Evolutionary conservation across 148 eudicot species (phyloP), one percentile per base, ranked within the genome.

Genomic region (Rhododendron ferrugineum): DNA sequence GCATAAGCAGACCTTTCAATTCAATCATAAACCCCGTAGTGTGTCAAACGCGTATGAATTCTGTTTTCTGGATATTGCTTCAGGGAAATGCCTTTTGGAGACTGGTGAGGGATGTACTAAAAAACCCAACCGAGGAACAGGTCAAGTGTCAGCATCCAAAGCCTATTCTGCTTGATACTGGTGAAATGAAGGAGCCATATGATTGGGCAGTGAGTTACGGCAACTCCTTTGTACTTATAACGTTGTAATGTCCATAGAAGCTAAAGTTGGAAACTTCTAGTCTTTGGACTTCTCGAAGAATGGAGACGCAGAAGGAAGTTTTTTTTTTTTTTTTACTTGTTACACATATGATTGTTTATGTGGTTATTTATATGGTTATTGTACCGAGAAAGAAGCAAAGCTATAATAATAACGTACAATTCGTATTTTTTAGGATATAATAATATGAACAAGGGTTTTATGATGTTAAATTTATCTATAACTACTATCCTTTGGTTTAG

Each of bases 71-170:
- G 68, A 68, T 70, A 42, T 72, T 56, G 37, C 78, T 64, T 87
- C 89, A 97, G 99, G 99, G 99, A 54, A 97, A 97, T 89, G 89
- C 93, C 47, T 97, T 97, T 84, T 97, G 99, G 99, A 94, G 82
- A 87, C 80, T 92, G 85, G 95, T 97, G 78, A 91, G 99, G 44
- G 75, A 92, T 84, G 81, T 92, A 81, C 88, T 96, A 54, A 96
- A 91, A 89, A 85, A 87, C 50, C 98, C 98, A 14, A 81, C 78
- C 20, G 85, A 92, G 85, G 93, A 96, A 85, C 98, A 96, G 87
- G 89, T 86, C 81, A 92, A 92, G 16, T 96, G 98, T 90, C 98
- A 96, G 56, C 44, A 82, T 30, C 98, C 98, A 76, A 96, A 96
- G 78, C 98, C 98, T 52, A 96, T 96, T 85, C 89, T 96, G 52